These are phyloP conservation scores for Chrysoporthe cubensis DNA, from an alignment of 2,329 filamentous ascomycete genomes.

Conservation along the genomic window DNA sequence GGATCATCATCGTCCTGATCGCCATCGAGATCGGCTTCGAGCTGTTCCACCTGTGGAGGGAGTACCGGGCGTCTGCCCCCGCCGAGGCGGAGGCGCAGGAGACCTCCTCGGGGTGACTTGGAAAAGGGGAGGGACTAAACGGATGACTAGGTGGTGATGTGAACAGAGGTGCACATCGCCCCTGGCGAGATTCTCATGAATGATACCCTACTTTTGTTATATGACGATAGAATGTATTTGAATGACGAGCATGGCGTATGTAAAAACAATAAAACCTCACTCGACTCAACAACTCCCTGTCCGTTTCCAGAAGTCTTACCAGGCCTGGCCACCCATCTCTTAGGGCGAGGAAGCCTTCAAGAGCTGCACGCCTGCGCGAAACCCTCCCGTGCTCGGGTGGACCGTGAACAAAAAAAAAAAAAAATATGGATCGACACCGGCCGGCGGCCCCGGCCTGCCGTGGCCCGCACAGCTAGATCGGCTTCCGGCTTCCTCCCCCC, in stretches of 20 bases:
- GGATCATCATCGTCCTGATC: conserved; percentile 95
- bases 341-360: too few species aligned
- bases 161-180: background rate
- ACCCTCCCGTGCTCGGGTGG: too few species aligned
- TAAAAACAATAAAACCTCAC: background rate
- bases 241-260: background rate
- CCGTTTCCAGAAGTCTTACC: background rate
- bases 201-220: conserved; percentile 19
- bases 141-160: background rate
- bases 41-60: conserved; percentile 58
- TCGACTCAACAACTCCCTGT: background rate
- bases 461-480: too few species aligned
- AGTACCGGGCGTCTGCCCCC: conserved; percentile 65
- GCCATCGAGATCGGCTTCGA: conserved; percentile 91
- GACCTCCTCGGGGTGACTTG: background rate
- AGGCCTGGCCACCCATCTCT: too few species aligned
- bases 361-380: too few species aligned
- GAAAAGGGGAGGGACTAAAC: too few species aligned
- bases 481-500: too few species aligned
- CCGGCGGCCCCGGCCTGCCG: too few species aligned
- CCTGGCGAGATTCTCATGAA: background rate
- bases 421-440: too few species aligned
- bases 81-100: conserved; percentile 38
- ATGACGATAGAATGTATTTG: conserved; percentile 10
- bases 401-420: too few species aligned